Evolutionary conservation across 306 rosid genomes (phyloP).

Genomic region (Myrica gale): DNA sequence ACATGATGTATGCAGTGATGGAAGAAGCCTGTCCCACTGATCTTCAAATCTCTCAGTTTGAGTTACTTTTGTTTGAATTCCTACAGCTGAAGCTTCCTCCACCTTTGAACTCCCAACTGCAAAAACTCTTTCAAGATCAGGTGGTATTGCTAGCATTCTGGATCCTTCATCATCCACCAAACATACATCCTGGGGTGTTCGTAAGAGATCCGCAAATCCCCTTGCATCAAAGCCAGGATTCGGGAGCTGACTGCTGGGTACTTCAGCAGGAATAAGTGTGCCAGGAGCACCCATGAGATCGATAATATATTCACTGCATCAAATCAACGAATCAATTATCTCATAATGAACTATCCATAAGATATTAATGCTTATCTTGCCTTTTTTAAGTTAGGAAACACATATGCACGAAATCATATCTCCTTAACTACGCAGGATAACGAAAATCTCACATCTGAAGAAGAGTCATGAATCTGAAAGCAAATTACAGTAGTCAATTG

Average conservation of each 20-base stretch:
- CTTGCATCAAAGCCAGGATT: conserved; percentile 65
- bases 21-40: conserved; percentile 43
- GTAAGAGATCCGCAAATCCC: conserved; percentile 54
- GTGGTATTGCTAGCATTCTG: conserved; percentile 37
- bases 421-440: conserved; percentile 16
- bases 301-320: conserved; percentile 91
- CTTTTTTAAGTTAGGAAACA: conserved; percentile 2
- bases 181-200: conserved; percentile 40
- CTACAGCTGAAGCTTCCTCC: conserved; percentile 46
- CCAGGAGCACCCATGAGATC: conserved; percentile 99
- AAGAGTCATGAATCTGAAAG: conserved; percentile 3
- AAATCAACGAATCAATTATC: conserved; percentile 34
- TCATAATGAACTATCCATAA: conserved; percentile 21
- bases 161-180: conserved; percentile 40
- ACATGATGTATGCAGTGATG: conserved; percentile 35
- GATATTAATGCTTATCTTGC: conserved; percentile 17
- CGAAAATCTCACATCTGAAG: conserved; percentile 23
- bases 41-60: conserved; percentile 42
- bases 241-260: conserved; percentile 81
- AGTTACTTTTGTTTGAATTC: conserved; percentile 40
- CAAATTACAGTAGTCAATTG: neutral
- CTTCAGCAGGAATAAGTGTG: conserved; percentile 89
- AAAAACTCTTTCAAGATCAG: conserved; percentile 38
- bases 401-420: neutral
- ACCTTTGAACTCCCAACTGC: conserved; percentile 40